These are phyloP conservation scores for Yamadazyma epiphylla DNA, from an alignment of 1,139 yeast species.

Conservation along the genomic window DNA sequence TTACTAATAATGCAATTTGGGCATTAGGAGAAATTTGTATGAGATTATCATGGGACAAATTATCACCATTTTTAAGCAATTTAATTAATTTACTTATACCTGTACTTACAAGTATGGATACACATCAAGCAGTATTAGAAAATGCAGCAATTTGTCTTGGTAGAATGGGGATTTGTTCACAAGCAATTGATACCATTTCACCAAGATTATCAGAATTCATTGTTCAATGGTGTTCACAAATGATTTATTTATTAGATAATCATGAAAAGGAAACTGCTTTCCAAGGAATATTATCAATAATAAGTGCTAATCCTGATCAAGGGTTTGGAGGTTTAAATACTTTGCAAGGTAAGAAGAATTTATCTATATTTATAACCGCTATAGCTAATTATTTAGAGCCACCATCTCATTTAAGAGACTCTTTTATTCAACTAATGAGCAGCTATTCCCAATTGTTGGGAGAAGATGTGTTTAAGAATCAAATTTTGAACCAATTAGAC, in stretches of 20 bases:
- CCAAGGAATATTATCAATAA: slow-evolving; percentile 67
- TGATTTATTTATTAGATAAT: slow-evolving; percentile 64
- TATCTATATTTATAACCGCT: slow-evolving; percentile 58
- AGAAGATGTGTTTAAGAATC: slow-evolving; percentile 28
- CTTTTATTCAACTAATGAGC: slow-evolving; percentile 40
- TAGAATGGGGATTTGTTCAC: slow-evolving; percentile 69
- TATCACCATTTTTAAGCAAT: slow-evolving; percentile 57
- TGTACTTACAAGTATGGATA: slow-evolving; percentile 54
- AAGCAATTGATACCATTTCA: slow-evolving; percentile 53
- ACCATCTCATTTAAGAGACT: slow-evolving; percentile 38
- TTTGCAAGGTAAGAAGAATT: slow-evolving; percentile 42
- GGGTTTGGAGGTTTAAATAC: slow-evolving; percentile 52
- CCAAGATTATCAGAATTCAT: slow-evolving; percentile 57
- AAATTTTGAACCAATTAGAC: slow-evolving; percentile 31
- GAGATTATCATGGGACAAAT: slow-evolving; percentile 45
- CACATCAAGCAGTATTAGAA: slow-evolving; percentile 67
- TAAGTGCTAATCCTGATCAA: slow-evolving; percentile 60
- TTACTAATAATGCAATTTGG: slow-evolving; percentile 91
- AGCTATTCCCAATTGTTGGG: slow-evolving; percentile 53
- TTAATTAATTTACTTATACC: slow-evolving; percentile 63
- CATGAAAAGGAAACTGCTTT: slow-evolving; percentile 80
- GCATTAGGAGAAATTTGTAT: slow-evolving; percentile 82
- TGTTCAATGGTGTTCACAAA: slow-evolving; percentile 62
- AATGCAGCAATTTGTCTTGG: slow-evolving; percentile 93
- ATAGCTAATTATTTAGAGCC: slow-evolving; percentile 60